Evolutionary conservation across 179 eudicot species (phyloP), one percentile per base, ranked within the genome.

Genomic region (Corrigiola litoralis): DNA sequence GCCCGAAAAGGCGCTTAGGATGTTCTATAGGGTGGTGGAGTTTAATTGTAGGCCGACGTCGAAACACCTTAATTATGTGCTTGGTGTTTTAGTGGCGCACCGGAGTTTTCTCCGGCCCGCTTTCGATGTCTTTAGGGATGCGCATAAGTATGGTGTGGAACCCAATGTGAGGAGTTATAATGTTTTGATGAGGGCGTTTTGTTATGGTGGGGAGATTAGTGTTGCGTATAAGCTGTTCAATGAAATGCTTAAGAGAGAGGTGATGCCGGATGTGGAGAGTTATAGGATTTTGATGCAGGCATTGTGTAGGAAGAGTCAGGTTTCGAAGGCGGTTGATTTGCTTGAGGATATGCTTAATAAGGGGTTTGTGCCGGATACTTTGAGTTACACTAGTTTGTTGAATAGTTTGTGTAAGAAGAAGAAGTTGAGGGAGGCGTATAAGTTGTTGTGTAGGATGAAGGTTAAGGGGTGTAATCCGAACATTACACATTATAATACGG

Each of bases 381-480:
- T 87, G 79, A 90, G 86, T 47, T 94, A 87, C 29, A 87, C 91
- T 10, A 84, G 94, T 7, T 80, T 94, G 65, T 77, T 94, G 83
- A 94, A 94, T 63, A 86, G 97, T 72, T 81, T 94, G 81, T 94
- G 99, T 71, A 80, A 95, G 90, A 94, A 94, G 73, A 90, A 77
- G 85, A 75, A 84, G 81, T 84, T 90, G 18, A 87, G 54, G 54
- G 99, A 94, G 84, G 99, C 97, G 25, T 94, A 94, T 72, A 94
- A 94, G 89, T 79, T 94, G 71, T 71, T 94, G 14, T 94, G 97
- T 63, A 74, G 94, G 76, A 94, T 94, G 97, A 90, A 82, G 72
- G 85, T 94, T 23, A 90, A 86, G 66, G 99, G 99, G 7, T 94
- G 99, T 75, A 84, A 94, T 61, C 99, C 99, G 0, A 95, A 90